Evolutionary conservation across 169 alveolate genomes (phyloP).

Genomic region (Perkinsus olseni): DNA sequence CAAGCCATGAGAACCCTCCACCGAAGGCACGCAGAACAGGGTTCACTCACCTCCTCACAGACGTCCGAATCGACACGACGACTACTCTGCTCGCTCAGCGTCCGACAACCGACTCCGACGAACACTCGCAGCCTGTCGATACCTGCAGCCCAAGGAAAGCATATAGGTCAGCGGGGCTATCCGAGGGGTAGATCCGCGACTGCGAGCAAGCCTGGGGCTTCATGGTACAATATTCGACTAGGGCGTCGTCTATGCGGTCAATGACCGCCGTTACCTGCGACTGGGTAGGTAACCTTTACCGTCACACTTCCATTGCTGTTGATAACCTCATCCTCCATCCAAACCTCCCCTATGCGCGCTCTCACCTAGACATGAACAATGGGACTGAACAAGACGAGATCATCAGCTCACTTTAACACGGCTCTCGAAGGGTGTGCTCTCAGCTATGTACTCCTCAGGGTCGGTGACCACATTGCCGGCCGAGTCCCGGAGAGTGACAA

Average conservation of each 20-base stretch:
- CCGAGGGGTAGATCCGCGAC: too few relatives aligned
- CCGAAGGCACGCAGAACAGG: too few relatives aligned
- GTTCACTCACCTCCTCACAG: background rate
- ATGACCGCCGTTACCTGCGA: background rate
- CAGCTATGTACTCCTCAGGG: background rate
- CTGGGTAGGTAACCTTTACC: background rate
- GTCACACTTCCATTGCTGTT: background rate
- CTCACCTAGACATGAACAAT: background rate
- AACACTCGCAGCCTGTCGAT: background rate
- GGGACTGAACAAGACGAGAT: background rate
- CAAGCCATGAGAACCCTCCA: too few relatives aligned
- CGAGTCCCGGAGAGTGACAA: background rate
- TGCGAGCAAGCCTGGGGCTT: too few relatives aligned
- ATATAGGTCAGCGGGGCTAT: background rate
- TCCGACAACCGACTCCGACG: background rate
- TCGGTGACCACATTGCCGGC: background rate
- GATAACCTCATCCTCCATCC: background rate
- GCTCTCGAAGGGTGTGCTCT: background rate
- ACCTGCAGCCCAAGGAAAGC: background rate
- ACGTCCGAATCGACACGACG: background rate
- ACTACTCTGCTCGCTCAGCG: background rate
- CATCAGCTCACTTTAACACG: background rate
- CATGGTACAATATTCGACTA: too few relatives aligned
- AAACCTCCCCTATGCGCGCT: background rate
- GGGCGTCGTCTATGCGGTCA: background rate